phyloP scores from a whole-genome alignment of 2,329 filamentous ascomycete genomes.

The Diplodia corticola region DNA sequence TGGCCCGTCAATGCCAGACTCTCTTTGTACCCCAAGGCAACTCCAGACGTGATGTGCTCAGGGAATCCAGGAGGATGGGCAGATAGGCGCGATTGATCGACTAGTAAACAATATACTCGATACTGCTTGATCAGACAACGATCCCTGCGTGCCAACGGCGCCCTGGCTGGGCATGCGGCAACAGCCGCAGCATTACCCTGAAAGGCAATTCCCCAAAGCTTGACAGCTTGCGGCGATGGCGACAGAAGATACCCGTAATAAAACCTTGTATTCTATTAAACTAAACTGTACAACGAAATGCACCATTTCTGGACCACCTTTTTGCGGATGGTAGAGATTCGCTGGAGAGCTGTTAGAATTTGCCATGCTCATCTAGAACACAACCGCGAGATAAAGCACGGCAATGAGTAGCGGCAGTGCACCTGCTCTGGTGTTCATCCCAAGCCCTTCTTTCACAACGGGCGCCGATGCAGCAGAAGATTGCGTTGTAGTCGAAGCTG shows the following conservation, averaged over 20 bases:
- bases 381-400: slow-evolving; percentile 1
- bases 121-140: background rate
- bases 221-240: background rate
- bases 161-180: background rate
- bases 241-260: background rate
- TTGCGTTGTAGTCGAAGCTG: slow-evolving; percentile 1
- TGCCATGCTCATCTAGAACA: background rate
- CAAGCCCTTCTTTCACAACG: background rate
- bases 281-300: background rate
- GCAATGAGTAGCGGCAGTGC: slow-evolving; percentile 3
- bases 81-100: background rate
- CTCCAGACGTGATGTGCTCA: background rate
- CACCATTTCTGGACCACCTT: background rate
- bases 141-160: background rate
- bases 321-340: background rate
- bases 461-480: background rate
- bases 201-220: background rate
- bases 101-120: background rate
- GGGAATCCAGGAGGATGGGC: background rate
- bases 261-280: slow-evolving; percentile 16
- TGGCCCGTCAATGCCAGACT: background rate
- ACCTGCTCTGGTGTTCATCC: background rate
- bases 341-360: background rate
- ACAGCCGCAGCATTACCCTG: background rate
- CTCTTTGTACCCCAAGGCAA: background rate